Conservation (phyloP, 352 stramenopile species). For the Pilasporangium apinafurcum region DNA sequence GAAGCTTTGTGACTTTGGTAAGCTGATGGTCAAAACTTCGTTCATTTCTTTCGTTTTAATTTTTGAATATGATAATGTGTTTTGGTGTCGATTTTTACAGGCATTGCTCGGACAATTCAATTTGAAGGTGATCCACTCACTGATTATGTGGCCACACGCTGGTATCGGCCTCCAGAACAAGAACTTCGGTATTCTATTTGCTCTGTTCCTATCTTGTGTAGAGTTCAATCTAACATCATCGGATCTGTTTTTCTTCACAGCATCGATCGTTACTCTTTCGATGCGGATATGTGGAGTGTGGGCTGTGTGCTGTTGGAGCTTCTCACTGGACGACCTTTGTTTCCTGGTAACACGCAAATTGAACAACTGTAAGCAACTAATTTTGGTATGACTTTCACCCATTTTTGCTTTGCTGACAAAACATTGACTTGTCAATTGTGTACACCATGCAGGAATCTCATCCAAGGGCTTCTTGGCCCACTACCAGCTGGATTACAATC, state of each 20-base stretch:
- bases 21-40: background rate
- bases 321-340: constrained; percentile 66
- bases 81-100: constrained; percentile 9
- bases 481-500: constrained; percentile 31
- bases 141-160: constrained; percentile 77
- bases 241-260: constrained; percentile 12
- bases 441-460: constrained; percentile 70
- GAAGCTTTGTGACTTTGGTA: constrained; percentile 75
- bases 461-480: constrained; percentile 60
- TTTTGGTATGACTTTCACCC: no score
- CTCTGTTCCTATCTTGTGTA: background rate
- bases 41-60: background rate
- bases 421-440: background rate
- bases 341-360: constrained; percentile 70
- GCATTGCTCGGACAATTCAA: constrained; percentile 64
- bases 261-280: constrained; percentile 73
- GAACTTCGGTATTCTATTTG: constrained; percentile 41
- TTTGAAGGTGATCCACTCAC: constrained; percentile 73
- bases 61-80: background rate
- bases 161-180: constrained; percentile 79
- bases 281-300: constrained; percentile 79
- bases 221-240: background rate
- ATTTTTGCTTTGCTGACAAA: background rate
- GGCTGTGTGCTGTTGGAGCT: constrained; percentile 74
- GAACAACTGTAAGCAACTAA: constrained; percentile 73